A percentile compares a stretch with the other conserved stretches of the same genome.
Evolutionary conservation across 352 stramenopile species (phyloP).

Genomic region (Aphanomyces euteiches): DNA sequence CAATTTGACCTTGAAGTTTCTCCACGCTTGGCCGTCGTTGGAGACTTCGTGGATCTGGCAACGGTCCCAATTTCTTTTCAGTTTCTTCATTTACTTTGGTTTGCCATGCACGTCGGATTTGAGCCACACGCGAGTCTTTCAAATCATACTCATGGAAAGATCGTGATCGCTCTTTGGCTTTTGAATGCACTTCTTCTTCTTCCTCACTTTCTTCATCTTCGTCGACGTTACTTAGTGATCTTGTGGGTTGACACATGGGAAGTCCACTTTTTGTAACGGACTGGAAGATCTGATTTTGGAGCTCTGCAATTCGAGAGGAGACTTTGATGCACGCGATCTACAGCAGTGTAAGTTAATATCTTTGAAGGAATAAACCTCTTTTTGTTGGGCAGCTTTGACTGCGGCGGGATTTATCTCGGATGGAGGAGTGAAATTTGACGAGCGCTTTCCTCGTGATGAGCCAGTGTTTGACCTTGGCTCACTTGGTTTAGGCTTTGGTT

Average conservation of each 20-base stretch:
- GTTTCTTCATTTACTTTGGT: constrained; percentile 25
- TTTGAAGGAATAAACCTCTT: constrained; percentile 2
- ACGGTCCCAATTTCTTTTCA: constrained; percentile 3
- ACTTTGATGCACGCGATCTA: constrained; percentile 30
- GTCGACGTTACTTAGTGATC: background rate
- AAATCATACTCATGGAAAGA: constrained; percentile 21
- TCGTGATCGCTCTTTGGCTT: constrained; percentile 7
- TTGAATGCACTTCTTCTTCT: constrained; percentile 13
- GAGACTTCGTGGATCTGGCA: background rate
- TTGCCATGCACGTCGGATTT: constrained; percentile 21
- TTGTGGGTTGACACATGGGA: constrained; percentile 25
- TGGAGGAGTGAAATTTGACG: constrained; percentile 8
- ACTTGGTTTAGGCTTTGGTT: background rate
- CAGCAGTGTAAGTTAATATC: background rate
- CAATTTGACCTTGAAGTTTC: constrained; percentile 24
- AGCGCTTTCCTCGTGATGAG: background rate
- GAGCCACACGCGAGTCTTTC: constrained; percentile 20
- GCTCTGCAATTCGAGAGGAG: constrained; percentile 26
- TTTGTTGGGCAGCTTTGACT: constrained; percentile 20
- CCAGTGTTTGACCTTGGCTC: background rate
- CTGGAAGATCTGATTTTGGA: constrained; percentile 27
- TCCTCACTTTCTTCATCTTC: background rate
- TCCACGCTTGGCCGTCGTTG: constrained; percentile 24
- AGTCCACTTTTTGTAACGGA: background rate
- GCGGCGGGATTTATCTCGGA: constrained; percentile 24